Evolutionary conservation across 2,329 filamentous ascomycete species (phyloP).

Genomic region (Trichophaea hybrida): DNA sequence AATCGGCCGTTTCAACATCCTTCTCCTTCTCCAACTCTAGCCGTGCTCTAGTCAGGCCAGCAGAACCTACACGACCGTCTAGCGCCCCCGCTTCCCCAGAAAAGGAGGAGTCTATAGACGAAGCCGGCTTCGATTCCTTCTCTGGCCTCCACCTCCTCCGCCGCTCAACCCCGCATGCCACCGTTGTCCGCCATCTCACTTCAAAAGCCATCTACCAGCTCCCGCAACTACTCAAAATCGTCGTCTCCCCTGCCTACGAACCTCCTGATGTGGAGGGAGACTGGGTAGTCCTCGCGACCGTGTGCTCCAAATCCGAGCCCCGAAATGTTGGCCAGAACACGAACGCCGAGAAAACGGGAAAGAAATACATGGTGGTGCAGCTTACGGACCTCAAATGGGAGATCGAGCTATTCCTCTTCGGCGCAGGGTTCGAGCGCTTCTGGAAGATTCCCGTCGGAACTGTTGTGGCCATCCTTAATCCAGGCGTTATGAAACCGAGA

Average conservation of each 20-base stretch:
- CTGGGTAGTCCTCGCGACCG: constrained; percentile 74
- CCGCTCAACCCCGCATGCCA: constrained; percentile 66
- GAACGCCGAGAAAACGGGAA: constrained; percentile 39
- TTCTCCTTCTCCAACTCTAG: not conserved
- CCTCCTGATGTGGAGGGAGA: constrained; percentile 72
- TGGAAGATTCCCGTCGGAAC: constrained; percentile 93
- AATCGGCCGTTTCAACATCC: not conserved
- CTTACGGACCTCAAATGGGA: constrained; percentile 83
- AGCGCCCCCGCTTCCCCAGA: constrained; percentile 1
- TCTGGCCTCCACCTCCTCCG: constrained; percentile 72
- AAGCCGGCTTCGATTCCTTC: constrained; percentile 59
- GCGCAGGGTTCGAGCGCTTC: constrained; percentile 76
- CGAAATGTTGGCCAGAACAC: constrained; percentile 44
- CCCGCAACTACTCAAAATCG: constrained; percentile 62
- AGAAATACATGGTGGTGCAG: constrained; percentile 86
- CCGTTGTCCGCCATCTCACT: constrained; percentile 61
- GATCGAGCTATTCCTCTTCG: constrained; percentile 82
- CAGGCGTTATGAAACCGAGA: constrained; percentile 67
- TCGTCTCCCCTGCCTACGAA: constrained; percentile 72
- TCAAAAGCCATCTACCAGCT: constrained; percentile 65
- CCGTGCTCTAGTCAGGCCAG: not conserved
- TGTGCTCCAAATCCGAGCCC: constrained; percentile 78
- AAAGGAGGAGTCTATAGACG: constrained; percentile 40
- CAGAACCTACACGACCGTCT: not conserved
- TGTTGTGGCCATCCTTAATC: constrained; percentile 81